Evolutionary conservation across 2,329 filamentous ascomycete species (phyloP), one percentile per base, ranked within the genome.

Genomic region (Fusarium aywerte): DNA sequence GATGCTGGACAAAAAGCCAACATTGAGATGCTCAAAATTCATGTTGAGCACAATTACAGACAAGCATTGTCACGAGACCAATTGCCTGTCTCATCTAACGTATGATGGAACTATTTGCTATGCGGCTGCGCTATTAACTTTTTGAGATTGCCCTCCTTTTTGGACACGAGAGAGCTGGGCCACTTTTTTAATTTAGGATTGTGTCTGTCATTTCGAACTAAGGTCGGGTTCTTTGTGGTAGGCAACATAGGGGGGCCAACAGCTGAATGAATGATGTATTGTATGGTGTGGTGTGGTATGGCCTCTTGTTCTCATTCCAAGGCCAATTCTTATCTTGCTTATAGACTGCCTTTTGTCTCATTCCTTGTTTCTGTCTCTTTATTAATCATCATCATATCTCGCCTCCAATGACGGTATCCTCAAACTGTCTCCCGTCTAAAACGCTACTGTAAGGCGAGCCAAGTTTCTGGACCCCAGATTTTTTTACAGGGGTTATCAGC

Each of bases 151-250:
- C 49, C 53, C 64, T 55, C 65, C 65, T 68, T 69, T 67, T 49
- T 48, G 39, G 45, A 62, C 42, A 69, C 60, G 61, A 68, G 58
- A 44, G 59, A 65, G 32, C 38, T 29, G 65, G 62, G 27, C 65
- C 66, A 67, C 65, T 69, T 68, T 69, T 68, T 62, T 66, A 68
- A 69, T 66, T 49, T 68, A 68, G 49, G 11, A 62, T 25, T 21
- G n/a, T 21, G 58, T 56, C 42, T 61, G 48, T 65, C 65, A 65
- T 66, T 51, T 43, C 40, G 39, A 9, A 27, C 7, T 27, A 27
- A 50, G 25, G 21, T 32, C n/a, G 29, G 33, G 20, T 47, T 40
- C 25, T 15, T 55, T 25, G 32, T 33, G 53, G 33, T 39, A 62
- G 40, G 45, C 21, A 49, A 43, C 6, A 49, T 25, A 48, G 44